Evolutionary conservation across 2,329 filamentous ascomycete genomes (phyloP), one percentile per base, ranked within the genome.

Genomic region (Zymoseptoria tritici): DNA sequence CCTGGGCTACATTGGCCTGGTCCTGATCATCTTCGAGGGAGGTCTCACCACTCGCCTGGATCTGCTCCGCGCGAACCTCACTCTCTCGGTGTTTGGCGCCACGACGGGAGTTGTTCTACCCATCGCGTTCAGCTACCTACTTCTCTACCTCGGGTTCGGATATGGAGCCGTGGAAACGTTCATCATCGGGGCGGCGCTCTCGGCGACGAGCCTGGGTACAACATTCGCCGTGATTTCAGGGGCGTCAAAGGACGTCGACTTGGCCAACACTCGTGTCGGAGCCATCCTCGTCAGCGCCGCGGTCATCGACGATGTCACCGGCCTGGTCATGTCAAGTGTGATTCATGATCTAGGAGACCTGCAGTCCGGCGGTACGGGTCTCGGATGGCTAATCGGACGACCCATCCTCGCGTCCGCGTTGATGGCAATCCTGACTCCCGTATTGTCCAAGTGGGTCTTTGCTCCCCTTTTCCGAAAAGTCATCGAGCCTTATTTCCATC

Each of bases 1-100:
- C 2, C 62, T 81, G 21, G 79, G 79, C 20, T 81, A 81, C 64
- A 68, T 81, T 19, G 79, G 79, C 1, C 66, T 80, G 52, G 77
- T 81, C 52, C 66, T 81, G 49, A 79, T 81, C 58, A 80, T 81
- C 49, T 80, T 81, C 58, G 77, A 81, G 70, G 79, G 79, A n/a
- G 78, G 79, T 0, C 69, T 81, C 16, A 74, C 75, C 9, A 72
- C 78, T 29, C 76, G 78, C 0, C 66, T 80, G 2, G 79, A 80
- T 62, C 71, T 80, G 1, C 70, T 81, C 9, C 75, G 75, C 64
- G 71, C 74, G 31, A 80, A 80, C 59, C 74, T 80, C 51, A 16
- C 74, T 2, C 69, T 79, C 31, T 78, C 76, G 61, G 66, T 75
- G 22, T 50, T 75, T 2, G 77, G 73, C 2, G 79, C 79, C 2